A percentile compares a stretch with the other conserved stretches of the same genome.
Conservation (phyloP, 2,329 filamentous ascomycete genomes). For the Dactylella cylindrospora region DNA sequence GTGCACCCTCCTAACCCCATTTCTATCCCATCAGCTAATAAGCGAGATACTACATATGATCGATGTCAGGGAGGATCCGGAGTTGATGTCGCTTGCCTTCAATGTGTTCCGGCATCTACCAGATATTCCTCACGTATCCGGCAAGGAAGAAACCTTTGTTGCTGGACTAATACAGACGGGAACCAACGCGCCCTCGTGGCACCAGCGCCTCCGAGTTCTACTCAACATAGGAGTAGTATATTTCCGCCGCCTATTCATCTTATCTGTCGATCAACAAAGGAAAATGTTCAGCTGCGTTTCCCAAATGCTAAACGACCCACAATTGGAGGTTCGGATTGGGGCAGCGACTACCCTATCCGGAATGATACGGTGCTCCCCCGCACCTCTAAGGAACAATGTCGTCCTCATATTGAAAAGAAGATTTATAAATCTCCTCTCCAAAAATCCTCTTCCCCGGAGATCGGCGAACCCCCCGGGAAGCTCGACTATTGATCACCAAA, state of each 20-base stretch:
- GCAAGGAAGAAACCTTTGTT: constrained; percentile 83
- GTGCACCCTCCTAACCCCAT: constrained; percentile 83
- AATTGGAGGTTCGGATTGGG: constrained; percentile 90
- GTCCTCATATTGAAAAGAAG: constrained; percentile 73
- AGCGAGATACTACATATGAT: constrained; percentile 98
- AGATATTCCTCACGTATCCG: constrained; percentile 86
- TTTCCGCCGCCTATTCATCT: constrained; percentile 91
- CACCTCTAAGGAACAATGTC: constrained; percentile 73
- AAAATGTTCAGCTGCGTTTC: constrained; percentile 89
- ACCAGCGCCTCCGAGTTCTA: constrained; percentile 88
- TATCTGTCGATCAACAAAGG: constrained; percentile 71
- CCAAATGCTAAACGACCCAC: constrained; percentile 85
- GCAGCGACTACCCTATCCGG: constrained; percentile 91
- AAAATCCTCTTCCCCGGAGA: constrained; percentile 82
- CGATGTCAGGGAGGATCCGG: constrained; percentile 98
- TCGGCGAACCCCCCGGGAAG: constrained; percentile 42
- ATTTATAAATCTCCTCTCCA: constrained; percentile 74
- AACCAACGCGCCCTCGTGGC: constrained; percentile 81
- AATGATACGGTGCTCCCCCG: constrained; percentile 95
- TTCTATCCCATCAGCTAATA: constrained; percentile 87
- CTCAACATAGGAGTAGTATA: constrained; percentile 99
- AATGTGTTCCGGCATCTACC: constrained; percentile 95
- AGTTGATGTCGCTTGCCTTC: constrained; percentile 90
- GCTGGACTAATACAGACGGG: constrained; percentile 84
- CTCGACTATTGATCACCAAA: constrained; percentile 47